Evolutionary conservation across 2,329 filamentous ascomycete species (phyloP).

Genomic region (Zymoseptoria passerinii): DNA sequence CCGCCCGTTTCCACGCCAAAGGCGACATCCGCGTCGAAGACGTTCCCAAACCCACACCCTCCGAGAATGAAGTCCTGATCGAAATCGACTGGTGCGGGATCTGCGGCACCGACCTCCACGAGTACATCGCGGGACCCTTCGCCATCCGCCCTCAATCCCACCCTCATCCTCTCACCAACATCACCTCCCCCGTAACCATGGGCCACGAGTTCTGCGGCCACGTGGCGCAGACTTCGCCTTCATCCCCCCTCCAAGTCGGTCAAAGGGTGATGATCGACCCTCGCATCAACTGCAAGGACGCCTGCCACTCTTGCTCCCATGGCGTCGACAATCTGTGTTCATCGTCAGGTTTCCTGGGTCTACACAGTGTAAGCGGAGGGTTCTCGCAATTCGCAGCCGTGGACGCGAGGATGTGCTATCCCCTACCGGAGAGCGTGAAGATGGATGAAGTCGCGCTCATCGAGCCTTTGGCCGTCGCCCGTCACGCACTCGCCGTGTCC

Average conservation of each 20-base stretch:
- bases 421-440: slow-evolving; percentile 11
- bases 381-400: slow-evolving; percentile 15
- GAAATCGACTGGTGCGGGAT: slow-evolving; percentile 22
- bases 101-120: slow-evolving; percentile 21
- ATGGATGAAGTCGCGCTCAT: slow-evolving; percentile 17
- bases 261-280: slow-evolving; percentile 20
- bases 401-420: slow-evolving; percentile 7
- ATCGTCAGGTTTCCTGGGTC: slow-evolving; percentile 17
- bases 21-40: slow-evolving; percentile 22
- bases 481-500: slow-evolving; percentile 15
- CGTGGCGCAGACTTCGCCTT: slow-evolving; percentile 9
- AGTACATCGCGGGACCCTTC: slow-evolving; percentile 16
- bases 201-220: slow-evolving; percentile 22
- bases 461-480: slow-evolving; percentile 18
- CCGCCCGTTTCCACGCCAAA: slow-evolving; percentile 20
- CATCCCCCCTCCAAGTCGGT: slow-evolving; percentile 9
- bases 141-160: slow-evolving; percentile 6
- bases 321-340: slow-evolving; percentile 12
- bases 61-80: slow-evolving; percentile 16
- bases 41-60: slow-evolving; percentile 17
- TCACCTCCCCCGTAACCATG: slow-evolving; percentile 8
- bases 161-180: slow-evolving; percentile 12
- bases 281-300: slow-evolving; percentile 12
- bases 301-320: slow-evolving; percentile 13
- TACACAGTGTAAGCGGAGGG: slow-evolving; percentile 13